Evolutionary conservation across 2,329 filamentous ascomycete genomes (phyloP), one percentile per base, ranked within the genome.

Genomic region (Emmonsia crescens): DNA sequence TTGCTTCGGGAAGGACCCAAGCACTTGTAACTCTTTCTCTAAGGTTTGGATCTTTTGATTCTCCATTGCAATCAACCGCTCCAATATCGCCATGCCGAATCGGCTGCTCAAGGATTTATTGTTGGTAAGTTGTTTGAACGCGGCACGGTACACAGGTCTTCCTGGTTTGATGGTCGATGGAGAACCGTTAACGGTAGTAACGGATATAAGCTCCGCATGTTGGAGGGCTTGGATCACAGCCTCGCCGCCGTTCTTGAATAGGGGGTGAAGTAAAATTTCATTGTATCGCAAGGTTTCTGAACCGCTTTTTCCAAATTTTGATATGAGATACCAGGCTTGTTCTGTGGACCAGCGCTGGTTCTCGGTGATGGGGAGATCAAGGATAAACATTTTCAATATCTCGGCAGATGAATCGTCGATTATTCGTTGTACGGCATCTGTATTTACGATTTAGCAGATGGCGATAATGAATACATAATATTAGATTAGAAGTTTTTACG

Each of bases 241-340:
- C 68, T 96, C 91, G 62, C 88, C 89, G 62, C 85, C 83, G 1
- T 82, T 81, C 27, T 87, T 84, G 75, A 95, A 96, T 0, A 89
- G 82, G 61, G 89, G 85, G 3, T 86, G 84, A 1, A 96, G 82
- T 0, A 96, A 78, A 1, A 96, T 80, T 69, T 95, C 89, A 74
- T 96, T 93, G 79, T 96, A 97, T 1, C 89, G 83, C 0, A 97
- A 79, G 3, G 75, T 57, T 36, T 52, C 63, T 3, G 70, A 73
- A 5, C 87, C 84, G 12, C 84, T 78, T n/a, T 82, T 74, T 0
- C 89, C 87, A 16, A 99, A 84, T 36, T 83, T 80, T 71, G 89
- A 92, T 74, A 97, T 87, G 1, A 99, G 77, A 63, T 88, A 83
- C 94, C 94, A 97, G 0, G 91, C 93, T 77, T 97, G 94, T 70